Conservation (phyloP, 78 protist species). For the Tieghemostelium lacteum region DNA sequence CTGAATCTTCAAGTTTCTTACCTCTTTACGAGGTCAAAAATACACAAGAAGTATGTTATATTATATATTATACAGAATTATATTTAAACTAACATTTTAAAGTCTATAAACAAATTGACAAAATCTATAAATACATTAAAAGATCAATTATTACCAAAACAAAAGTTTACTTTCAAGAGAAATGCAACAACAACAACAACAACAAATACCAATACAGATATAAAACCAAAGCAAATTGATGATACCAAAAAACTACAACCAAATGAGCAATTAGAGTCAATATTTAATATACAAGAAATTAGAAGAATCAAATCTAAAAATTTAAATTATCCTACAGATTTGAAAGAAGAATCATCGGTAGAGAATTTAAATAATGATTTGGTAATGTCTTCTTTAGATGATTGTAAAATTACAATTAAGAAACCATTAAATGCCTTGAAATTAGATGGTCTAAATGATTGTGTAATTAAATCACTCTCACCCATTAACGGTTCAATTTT, state of each 20-base stretch:
- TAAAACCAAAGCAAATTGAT: not conserved
- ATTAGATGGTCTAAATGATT: not conserved
- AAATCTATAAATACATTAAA: slow-evolving; percentile 2
- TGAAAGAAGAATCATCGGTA: too few relatives aligned
- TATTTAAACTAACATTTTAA: not conserved
- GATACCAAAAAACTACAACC: not conserved
- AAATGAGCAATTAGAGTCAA: not conserved
- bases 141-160: slow-evolving; percentile 45
- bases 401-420: slow-evolving; percentile 13
- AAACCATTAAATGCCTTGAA: slow-evolving; percentile 17
- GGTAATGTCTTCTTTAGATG: slow-evolving; percentile 12
- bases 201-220: not conserved
- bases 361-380: slow-evolving; percentile 25
- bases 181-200: slow-evolving; percentile 15
- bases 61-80: not conserved
- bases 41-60: slow-evolving; percentile 1
- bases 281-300: not conserved
- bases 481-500: slow-evolving; percentile 55
- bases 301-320: not conserved
- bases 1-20: slow-evolving; percentile 17
- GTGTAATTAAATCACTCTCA: not conserved
- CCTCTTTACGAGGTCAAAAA: slow-evolving; percentile 27
- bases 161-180: slow-evolving; percentile 42
- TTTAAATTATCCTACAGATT: not conserved
- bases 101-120: slow-evolving; percentile 11